These are phyloP conservation scores for Stephania japonica DNA, from an alignment of 164 flowering plant genomes.

Conservation along the genomic window DNA sequence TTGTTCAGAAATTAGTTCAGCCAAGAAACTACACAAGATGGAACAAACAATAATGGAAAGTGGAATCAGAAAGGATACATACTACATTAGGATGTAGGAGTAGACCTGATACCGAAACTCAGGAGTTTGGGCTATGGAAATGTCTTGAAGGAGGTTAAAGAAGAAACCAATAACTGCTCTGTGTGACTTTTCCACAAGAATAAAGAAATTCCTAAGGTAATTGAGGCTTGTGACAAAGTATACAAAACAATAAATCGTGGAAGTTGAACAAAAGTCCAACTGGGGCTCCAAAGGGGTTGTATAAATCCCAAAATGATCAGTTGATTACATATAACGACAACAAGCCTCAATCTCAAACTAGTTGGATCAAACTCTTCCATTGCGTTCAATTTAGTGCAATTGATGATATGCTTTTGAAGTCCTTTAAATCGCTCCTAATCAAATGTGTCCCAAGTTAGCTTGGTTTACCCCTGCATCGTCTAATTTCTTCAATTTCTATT, in stretches of 20 bases:
- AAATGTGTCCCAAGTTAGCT: too few relatives aligned
- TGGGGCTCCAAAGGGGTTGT: not conserved
- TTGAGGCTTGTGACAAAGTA: not conserved
- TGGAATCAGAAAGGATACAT: not conserved
- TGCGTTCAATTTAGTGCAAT: too few relatives aligned
- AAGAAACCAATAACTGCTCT: not conserved
- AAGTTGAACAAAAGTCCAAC: not conserved
- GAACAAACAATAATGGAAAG: not conserved
- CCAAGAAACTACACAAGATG: too few relatives aligned
- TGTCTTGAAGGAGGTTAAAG: not conserved
- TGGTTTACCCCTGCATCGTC: too few relatives aligned
- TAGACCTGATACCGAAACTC: not conserved
- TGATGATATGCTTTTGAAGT: too few relatives aligned
- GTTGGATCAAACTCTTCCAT: too few relatives aligned
- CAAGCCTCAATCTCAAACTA: too few relatives aligned
- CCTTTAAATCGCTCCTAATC: too few relatives aligned
- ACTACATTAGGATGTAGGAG: not conserved
- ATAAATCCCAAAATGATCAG: too few relatives aligned
- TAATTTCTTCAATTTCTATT: too few relatives aligned
- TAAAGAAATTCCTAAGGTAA: not conserved
- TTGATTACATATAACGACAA: too few relatives aligned
- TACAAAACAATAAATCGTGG: not conserved
- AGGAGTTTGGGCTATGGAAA: not conserved
- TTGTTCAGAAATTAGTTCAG: not conserved
- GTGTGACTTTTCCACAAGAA: not conserved